Percentiles rank a stretch among this genome's conserved stretches.
These are phyloP conservation scores for Volvox reticuliferus DNA, from an alignment of 139 green algal genomes.

Conservation along the genomic window DNA sequence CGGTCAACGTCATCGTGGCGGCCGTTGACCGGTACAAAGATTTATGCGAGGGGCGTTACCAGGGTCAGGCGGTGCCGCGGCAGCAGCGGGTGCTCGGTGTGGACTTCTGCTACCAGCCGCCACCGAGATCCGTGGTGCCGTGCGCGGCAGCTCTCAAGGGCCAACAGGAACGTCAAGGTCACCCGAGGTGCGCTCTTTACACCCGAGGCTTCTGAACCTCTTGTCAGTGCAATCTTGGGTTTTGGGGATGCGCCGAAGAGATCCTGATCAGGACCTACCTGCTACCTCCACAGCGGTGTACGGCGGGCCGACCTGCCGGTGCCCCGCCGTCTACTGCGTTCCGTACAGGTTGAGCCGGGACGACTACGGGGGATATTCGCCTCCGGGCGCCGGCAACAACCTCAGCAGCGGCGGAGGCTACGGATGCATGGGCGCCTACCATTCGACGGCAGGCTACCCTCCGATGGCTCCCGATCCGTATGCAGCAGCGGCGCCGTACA, in stretches of 20 bases:
- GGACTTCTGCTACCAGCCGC: slow-evolving; percentile 92
- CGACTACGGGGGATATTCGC: slow-evolving; percentile 29
- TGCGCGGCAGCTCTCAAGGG: slow-evolving; percentile 81
- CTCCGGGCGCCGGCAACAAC: not conserved
- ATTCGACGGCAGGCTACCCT: not conserved
- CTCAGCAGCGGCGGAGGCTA: slow-evolving; percentile 3
- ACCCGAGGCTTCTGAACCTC: too few relatives aligned
- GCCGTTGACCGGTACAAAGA: slow-evolving; percentile 91
- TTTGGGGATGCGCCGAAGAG: too few relatives aligned
- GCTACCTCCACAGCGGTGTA: too few relatives aligned
- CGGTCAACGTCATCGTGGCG: slow-evolving; percentile 76
- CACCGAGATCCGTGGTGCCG: slow-evolving; percentile 81
- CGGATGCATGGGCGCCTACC: not conserved
- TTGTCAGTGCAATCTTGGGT: too few relatives aligned
- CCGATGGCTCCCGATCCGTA: slow-evolving; percentile 6
- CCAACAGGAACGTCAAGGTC: slow-evolving; percentile 11
- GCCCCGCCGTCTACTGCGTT: too few relatives aligned
- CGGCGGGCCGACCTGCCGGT: too few relatives aligned
- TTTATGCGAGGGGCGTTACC: slow-evolving; percentile 85
- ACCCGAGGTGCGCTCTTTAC: too few relatives aligned
- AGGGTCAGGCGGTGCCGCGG: slow-evolving; percentile 80
- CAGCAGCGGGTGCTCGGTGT: slow-evolving; percentile 84
- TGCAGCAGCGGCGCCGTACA: slow-evolving; percentile 4
- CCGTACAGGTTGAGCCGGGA: not conserved
- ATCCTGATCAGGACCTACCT: too few relatives aligned